These are phyloP conservation scores for Colletotrichum neosansevieriae DNA, from an alignment of 2,329 filamentous ascomycete species.

Conservation along the genomic window DNA sequence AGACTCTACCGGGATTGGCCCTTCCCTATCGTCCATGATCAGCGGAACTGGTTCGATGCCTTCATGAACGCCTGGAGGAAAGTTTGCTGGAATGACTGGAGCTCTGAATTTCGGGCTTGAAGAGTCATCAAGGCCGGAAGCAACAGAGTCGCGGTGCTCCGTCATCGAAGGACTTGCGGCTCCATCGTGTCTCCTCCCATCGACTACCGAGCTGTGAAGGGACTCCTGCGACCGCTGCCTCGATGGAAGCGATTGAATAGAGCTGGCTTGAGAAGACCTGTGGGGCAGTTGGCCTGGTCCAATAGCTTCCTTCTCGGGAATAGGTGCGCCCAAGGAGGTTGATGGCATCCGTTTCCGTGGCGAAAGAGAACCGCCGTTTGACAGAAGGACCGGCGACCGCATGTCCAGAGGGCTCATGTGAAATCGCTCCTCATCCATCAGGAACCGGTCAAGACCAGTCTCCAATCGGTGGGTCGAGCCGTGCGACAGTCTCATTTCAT, in stretches of 20 bases:
- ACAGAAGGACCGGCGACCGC: background rate
- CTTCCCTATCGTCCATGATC: constrained; percentile 45
- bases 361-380: constrained; percentile 2
- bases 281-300: constrained; percentile 8
- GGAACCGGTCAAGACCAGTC: constrained; percentile 12
- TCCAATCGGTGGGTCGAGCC: constrained; percentile 20
- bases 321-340: constrained; percentile 6
- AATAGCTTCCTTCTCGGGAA: constrained; percentile 25
- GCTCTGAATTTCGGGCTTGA: constrained; percentile 6
- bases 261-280: constrained; percentile 36
- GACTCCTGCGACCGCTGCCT: constrained; percentile 51
- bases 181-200: constrained; percentile 47
- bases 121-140: constrained; percentile 37
- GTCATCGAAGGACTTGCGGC: constrained; percentile 41
- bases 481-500: constrained; percentile 12
- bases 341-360: constrained; percentile 10
- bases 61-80: constrained; percentile 32
- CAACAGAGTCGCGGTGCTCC: constrained; percentile 40
- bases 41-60: constrained; percentile 32
- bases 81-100: constrained; percentile 27
- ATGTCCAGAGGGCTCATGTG: constrained; percentile 24
- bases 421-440: constrained; percentile 37
- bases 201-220: constrained; percentile 51
- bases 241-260: constrained; percentile 42
- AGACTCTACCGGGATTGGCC: constrained; percentile 52